Percentiles rank a stretch among this genome's conserved stretches.
Conservation (phyloP, 2,329 filamentous ascomycete species). For the Aspergillus arachidicola region DNA sequence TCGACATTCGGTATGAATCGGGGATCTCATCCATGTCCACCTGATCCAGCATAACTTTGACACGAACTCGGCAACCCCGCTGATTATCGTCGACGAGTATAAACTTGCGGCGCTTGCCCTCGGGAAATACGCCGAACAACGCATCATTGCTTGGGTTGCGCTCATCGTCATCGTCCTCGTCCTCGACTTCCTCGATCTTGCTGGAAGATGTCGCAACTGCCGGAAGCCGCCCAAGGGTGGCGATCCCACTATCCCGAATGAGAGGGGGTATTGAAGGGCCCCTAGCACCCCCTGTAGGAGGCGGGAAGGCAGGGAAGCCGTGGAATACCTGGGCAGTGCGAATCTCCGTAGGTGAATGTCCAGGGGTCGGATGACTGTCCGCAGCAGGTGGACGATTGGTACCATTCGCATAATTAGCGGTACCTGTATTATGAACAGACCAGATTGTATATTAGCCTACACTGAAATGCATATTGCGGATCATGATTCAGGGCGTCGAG, state of each 20-base stretch:
- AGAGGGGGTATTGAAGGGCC: slow-evolving; percentile 65
- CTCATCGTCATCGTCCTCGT: slow-evolving; percentile 28
- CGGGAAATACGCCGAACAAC: slow-evolving; percentile 85
- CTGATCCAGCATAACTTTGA: slow-evolving; percentile 88
- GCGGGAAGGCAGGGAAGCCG: slow-evolving; percentile 68
- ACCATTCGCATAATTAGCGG: slow-evolving; percentile 46
- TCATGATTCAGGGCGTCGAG: slow-evolving; percentile 14
- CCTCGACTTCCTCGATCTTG: slow-evolving; percentile 24
- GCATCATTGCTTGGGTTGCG: slow-evolving; percentile 55
- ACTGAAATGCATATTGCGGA: slow-evolving; percentile 31
- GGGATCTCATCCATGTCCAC: slow-evolving; percentile 96
- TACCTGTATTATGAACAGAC: slow-evolving; percentile 37
- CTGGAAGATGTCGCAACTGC: slow-evolving; percentile 37
- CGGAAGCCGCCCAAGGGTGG: slow-evolving; percentile 36
- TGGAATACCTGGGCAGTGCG: slow-evolving; percentile 76
- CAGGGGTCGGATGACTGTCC: slow-evolving; percentile 48
- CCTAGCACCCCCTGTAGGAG: slow-evolving; percentile 50
- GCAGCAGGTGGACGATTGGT: slow-evolving; percentile 66
- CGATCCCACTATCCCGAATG: slow-evolving; percentile 60
- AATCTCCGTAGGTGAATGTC: slow-evolving; percentile 64
- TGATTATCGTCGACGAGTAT: slow-evolving; percentile 91
- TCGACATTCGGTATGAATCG: slow-evolving; percentile 87
- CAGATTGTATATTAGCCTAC: slow-evolving; percentile 45
- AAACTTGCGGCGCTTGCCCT: slow-evolving; percentile 92
- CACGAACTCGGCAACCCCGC: slow-evolving; percentile 77